These are phyloP conservation scores for Ophiostoma australiae DNA, from an alignment of 2,329 filamentous ascomycete species.

Conservation along the genomic window DNA sequence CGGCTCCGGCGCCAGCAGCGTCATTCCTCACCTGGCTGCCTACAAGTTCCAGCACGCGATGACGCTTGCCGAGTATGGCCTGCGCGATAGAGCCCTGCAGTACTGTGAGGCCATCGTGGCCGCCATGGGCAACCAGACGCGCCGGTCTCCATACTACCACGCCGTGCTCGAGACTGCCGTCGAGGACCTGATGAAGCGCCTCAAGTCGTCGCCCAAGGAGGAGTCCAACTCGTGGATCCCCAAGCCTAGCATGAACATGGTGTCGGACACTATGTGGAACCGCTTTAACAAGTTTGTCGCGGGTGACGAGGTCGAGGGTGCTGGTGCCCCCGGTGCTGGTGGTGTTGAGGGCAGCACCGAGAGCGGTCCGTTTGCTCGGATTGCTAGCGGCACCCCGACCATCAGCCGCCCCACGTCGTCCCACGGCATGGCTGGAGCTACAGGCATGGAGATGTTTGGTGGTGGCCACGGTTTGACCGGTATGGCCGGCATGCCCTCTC, in stretches of 20 bases:
- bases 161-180: slow-evolving; percentile 65
- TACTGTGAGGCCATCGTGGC: slow-evolving; percentile 83
- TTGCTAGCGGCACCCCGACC: slow-evolving; percentile 69
- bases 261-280: slow-evolving; percentile 83
- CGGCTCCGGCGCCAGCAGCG: slow-evolving; percentile 31
- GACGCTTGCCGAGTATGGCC: slow-evolving; percentile 76
- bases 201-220: slow-evolving; percentile 82
- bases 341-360: slow-evolving; percentile 55
- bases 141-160: slow-evolving; percentile 83
- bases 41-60: slow-evolving; percentile 91
- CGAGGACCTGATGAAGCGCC: slow-evolving; percentile 75
- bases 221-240: slow-evolving; percentile 82
- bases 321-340: slow-evolving; percentile 50
- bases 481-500: slow-evolving; percentile 29
- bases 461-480: slow-evolving; percentile 35
- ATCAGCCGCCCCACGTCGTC: slow-evolving; percentile 69
- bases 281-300: slow-evolving; percentile 96
- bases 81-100: slow-evolving; percentile 74
- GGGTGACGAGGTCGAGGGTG: slow-evolving; percentile 73
- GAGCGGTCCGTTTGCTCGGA: slow-evolving; percentile 73
- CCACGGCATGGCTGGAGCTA: slow-evolving; percentile 44
- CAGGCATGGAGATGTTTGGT: slow-evolving; percentile 70
- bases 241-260: slow-evolving; percentile 92
- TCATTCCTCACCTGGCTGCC: slow-evolving; percentile 65
- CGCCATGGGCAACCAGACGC: slow-evolving; percentile 74